Base-by-base conservation (phyloP, 768 basidiomycete genomes). In the Lactifluus subvellereus region DNA sequence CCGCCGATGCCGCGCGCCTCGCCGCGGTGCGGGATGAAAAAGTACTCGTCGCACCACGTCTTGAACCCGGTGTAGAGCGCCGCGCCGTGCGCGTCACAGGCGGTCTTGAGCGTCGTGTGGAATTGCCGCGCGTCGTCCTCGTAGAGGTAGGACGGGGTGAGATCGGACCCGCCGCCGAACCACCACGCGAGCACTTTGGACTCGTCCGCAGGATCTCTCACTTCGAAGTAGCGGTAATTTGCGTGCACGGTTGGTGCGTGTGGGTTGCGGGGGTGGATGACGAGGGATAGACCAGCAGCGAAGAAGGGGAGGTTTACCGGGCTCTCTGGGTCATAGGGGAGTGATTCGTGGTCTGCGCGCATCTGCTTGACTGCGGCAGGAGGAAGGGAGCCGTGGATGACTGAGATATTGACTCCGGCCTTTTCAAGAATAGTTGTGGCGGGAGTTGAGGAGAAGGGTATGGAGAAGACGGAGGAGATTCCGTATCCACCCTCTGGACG, bases 171-270 rank as follows among this genome's bases (percentile, higher is more conserved):
- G 38, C 97, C 97, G 20, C 97, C 96, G 71, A 98, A 99, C 97
- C 96, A 99, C 94, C 95, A 98, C 32, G 94, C 87, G 47, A 94
- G 75, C 20, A 91, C 75, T 67, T 82, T 80, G 33, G 67, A 67
- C 54, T 72, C 69, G 69, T 50, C 68, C 50, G 57, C 54, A 7
- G 62, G 57, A 22, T 57, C 54, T 2, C 86, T 87, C 66, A 97
- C 84, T 74, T 98, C 96, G 71, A 99, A 99, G 75, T 98, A 98
- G 59, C 97, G 91, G 70, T 95, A 97, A 74, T 99, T 99, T 62
- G 91, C 85, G 73, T 99, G 96, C 6, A 93, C 87, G 22, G 96
- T 98, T 9, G 97, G 94, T 16, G 91, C 88, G 70, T 92, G 85
- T 4, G 96, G 97, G 76, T 94, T 97, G 57, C 87, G 82, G 0